Evolutionary conservation across 768 basidiomycete species (phyloP).

Genomic region (Pilatotrama ljubarskyi): DNA sequence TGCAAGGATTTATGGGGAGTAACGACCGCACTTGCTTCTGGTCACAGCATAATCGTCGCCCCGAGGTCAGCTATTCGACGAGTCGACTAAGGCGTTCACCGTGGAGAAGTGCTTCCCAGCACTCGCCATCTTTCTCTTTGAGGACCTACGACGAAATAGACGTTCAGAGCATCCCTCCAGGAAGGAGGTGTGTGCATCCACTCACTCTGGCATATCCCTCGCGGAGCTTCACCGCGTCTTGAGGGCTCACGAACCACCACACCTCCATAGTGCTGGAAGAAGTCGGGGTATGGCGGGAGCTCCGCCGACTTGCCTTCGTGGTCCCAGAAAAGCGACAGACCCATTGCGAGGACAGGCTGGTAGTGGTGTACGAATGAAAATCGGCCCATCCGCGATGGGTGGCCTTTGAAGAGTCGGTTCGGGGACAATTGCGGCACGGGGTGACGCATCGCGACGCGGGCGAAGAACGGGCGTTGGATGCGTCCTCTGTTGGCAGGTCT

Average conservation of each 20-base stretch:
- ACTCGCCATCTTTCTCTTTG: background rate
- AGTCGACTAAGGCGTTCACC: background rate
- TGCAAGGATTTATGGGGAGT: too few species aligned
- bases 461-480: too few species aligned
- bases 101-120: background rate
- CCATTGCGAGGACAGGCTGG: background rate
- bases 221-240: constrained; percentile 6
- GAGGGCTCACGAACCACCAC: constrained; percentile 2
- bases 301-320: background rate
- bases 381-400: too few species aligned
- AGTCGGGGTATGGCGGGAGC: background rate
- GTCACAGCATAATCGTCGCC: too few species aligned
- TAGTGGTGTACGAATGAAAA: too few species aligned
- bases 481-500: too few species aligned
- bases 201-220: constrained; percentile 8
- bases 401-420: too few species aligned
- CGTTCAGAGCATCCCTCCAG: background rate
- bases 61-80: background rate
- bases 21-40: too few species aligned
- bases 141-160: background rate
- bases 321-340: background rate
- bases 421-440: too few species aligned
- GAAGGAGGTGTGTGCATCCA: too few species aligned
- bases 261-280: background rate
- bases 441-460: too few species aligned